A percentile compares a stretch with the other conserved stretches of the same genome.
Conservation (phyloP, 805 yeast genomes). For the Candida incommunis region DNA sequence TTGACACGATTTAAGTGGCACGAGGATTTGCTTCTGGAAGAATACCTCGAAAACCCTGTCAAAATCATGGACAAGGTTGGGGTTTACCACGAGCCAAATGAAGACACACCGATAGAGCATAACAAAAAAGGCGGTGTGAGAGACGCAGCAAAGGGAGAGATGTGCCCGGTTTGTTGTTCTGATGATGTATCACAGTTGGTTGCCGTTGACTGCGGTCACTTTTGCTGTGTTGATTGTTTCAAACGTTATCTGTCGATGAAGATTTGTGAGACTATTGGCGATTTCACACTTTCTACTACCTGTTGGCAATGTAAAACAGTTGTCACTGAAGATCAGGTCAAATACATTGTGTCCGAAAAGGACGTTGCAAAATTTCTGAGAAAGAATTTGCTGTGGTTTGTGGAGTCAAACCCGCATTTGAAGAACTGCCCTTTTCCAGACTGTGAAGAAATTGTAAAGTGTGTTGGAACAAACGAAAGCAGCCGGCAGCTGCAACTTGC, state of each 20-base stretch:
- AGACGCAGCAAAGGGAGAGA: background rate
- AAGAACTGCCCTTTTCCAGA: slow-evolving; percentile 83
- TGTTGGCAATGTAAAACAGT: background rate
- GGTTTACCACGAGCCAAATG: background rate
- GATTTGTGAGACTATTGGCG: slow-evolving; percentile 11
- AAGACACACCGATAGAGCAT: background rate
- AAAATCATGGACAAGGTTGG: background rate
- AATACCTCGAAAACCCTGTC: background rate
- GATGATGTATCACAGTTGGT: background rate
- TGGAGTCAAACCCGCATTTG: slow-evolving; percentile 34
- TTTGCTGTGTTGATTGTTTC: slow-evolving; percentile 59
- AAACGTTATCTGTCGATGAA: slow-evolving; percentile 38
- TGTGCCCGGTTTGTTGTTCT: background rate
- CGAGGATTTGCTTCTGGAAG: background rate
- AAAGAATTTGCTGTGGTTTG: slow-evolving; percentile 19
- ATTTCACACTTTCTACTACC: background rate
- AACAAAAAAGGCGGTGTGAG: background rate
- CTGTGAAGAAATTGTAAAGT: slow-evolving; percentile 45
- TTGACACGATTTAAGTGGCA: background rate
- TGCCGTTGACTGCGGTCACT: slow-evolving; percentile 48
- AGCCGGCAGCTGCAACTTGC: slow-evolving; percentile 3
- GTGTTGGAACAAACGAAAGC: slow-evolving; percentile 14
- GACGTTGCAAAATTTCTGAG: background rate
- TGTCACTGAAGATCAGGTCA: slow-evolving; percentile 9
- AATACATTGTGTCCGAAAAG: slow-evolving; percentile 16